phyloP scores from a whole-genome alignment of 495 filamentous ascomycete genomes.

The Trichoderma erinaceum region DNA sequence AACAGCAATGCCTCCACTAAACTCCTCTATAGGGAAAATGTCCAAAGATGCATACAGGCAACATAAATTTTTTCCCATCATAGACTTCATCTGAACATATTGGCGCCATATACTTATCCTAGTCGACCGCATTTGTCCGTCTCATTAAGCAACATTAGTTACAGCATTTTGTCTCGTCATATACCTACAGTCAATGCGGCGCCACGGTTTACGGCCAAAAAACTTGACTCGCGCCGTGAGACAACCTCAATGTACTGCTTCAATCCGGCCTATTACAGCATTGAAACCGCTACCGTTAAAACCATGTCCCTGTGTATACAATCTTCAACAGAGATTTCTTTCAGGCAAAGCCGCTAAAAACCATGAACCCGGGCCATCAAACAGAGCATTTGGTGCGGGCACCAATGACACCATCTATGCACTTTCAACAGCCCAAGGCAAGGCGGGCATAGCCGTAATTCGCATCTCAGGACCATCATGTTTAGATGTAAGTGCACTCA shows the following conservation, averaged over 20 bases:
- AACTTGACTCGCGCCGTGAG: constrained; percentile 1
- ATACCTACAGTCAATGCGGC: not conserved
- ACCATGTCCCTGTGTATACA: not conserved
- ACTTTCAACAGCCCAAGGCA: constrained; percentile 78
- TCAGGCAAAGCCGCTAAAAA: not conserved
- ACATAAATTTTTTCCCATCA: no score
- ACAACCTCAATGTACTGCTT: not conserved
- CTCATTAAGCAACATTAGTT: not conserved
- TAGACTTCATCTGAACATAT: no score
- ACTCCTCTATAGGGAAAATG: no score
- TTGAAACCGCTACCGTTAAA: not conserved
- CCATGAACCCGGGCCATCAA: not conserved
- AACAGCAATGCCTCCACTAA: no score
- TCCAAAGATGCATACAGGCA: no score
- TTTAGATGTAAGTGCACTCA: constrained; percentile 48
- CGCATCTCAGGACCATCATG: constrained; percentile 78
- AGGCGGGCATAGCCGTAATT: constrained; percentile 86
- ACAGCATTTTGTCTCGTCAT: not conserved
- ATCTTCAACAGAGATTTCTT: not conserved
- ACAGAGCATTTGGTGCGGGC: not conserved
- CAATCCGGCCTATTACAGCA: not conserved
- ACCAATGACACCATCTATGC: constrained; percentile 74
- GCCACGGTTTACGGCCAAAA: constrained; percentile 3
- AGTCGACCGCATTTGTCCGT: not conserved
- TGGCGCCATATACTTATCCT: not conserved